Base-by-base conservation (phyloP, 257 asterid genomes). In the Fraxinus excelsior region DNA sequence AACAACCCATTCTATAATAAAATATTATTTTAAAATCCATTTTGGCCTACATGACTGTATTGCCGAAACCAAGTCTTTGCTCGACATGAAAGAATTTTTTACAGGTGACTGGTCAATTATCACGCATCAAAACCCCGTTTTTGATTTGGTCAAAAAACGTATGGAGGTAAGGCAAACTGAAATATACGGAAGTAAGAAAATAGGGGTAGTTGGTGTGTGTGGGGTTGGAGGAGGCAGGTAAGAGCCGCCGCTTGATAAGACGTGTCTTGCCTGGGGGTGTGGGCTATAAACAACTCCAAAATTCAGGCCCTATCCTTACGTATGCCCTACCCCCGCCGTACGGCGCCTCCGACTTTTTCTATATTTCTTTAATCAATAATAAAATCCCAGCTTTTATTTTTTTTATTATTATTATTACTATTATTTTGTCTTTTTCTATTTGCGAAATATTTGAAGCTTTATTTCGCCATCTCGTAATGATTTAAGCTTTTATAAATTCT, bases 171-270 rank as follows among this genome's bases (percentile, higher is more conserved):
- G 58, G 58, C 58, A 46, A 46, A 46, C 16, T 46, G n/a, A 14
- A 46, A 46, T 46, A 13, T 14, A 46, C 16, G 56, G n/a, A 46
- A 42, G 18, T 42, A 44, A 44, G 2, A 12, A 44, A 44, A 44
- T 12, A 44, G 18, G 44, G 5, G 51, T 42, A 42, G 18, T 42
- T 18, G 51, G 51, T 2, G 49, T 49, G n/a, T 44, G 83, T 75
- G 83, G 81, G 82, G 79, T 32, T 66, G 66, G 71, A 37, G 42
- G 84, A 74, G 78, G 83, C 81, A 78, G 71, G 88, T 78, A 74
- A 74, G 35, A 87, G 89, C 87, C 94, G 96, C 91, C 93, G 88
- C 85, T 86, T 84, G 91, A 90, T 77, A 75, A 74, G 91, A 90
- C 89, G 90, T 87, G 94, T 87, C 91, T 81, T 66, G 80, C 56